A percentile compares a stretch with the other conserved stretches of the same genome.
Evolutionary conservation across 768 basidiomycete species (phyloP).

Genomic region (Phanerochaete carnosa): DNA sequence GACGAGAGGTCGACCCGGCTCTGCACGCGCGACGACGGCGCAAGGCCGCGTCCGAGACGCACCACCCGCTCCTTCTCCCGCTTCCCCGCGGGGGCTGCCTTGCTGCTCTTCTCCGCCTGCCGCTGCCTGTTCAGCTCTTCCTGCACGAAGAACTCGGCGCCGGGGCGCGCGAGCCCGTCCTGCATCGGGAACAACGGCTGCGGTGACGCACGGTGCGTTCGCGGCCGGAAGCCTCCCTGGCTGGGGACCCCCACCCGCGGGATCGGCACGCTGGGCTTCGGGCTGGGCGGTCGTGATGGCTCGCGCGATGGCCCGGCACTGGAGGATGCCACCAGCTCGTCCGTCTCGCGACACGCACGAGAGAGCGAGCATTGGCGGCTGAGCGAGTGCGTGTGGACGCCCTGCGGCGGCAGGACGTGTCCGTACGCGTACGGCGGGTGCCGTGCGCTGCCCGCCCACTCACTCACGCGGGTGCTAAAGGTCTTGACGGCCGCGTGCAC

Average conservation of each 20-base stretch:
- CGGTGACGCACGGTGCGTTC: neutral
- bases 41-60: neutral
- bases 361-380: neutral
- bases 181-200: neutral
- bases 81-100: neutral
- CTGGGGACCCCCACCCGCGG: neutral
- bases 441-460: constrained; percentile 1
- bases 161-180: neutral
- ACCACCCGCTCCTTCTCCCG: neutral
- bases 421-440: neutral
- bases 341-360: neutral
- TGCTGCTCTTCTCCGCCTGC: neutral
- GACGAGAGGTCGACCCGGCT: neutral
- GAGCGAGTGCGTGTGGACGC: neutral
- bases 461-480: constrained; percentile 12
- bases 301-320: neutral
- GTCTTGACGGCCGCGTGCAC: constrained; percentile 16
- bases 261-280: neutral
- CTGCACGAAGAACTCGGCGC: neutral
- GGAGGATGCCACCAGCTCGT: neutral
- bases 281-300: neutral
- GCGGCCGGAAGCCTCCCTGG: neutral
- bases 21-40: neutral
- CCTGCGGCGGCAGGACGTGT: neutral
- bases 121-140: neutral